These are phyloP conservation scores for Exophiala sp. DNA, from an alignment of 2,329 filamentous ascomycete genomes.

Conservation along the genomic window DNA sequence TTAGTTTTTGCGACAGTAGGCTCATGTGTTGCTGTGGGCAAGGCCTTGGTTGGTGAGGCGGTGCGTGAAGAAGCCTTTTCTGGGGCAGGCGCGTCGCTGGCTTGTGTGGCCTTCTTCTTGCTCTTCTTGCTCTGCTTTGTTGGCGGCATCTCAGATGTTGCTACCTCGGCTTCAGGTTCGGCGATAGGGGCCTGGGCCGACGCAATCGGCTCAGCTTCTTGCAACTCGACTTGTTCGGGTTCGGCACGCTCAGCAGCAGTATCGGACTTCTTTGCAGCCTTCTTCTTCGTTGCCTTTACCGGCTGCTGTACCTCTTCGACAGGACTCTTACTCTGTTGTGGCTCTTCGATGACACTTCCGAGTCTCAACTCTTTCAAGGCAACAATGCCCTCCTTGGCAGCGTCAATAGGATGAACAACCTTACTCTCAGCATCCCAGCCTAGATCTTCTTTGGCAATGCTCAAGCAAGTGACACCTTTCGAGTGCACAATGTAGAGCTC, in stretches of 20 bases:
- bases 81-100: conserved; percentile 1
- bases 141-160: conserved; percentile 9
- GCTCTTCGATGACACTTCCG: conserved; percentile 38
- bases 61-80: conserved; percentile 11
- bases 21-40: not conserved
- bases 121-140: conserved; percentile 27
- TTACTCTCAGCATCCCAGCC: conserved; percentile 92
- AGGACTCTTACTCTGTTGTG: conserved; percentile 38
- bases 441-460: conserved; percentile 81
- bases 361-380: conserved; percentile 66
- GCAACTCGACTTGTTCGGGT: conserved; percentile 30
- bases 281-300: conserved; percentile 39
- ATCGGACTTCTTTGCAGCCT: conserved; percentile 39
- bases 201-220: conserved; percentile 26
- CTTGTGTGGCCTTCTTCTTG: conserved; percentile 24
- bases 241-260: conserved; percentile 25
- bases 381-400: conserved; percentile 69
- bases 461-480: conserved; percentile 87
- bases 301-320: conserved; percentile 38
- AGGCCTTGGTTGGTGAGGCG: conserved; percentile 10
- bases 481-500: conserved; percentile 98
- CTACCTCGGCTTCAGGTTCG: conserved; percentile 9
- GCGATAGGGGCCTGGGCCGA: conserved; percentile 1
- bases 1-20: conserved; percentile 1
- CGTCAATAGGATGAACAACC: conserved; percentile 72